Percentiles rank a stretch among this genome's conserved stretches.
phyloP scores from a whole-genome alignment of 352 stramenopile species.

The Pythium vanterpoolii region DNA sequence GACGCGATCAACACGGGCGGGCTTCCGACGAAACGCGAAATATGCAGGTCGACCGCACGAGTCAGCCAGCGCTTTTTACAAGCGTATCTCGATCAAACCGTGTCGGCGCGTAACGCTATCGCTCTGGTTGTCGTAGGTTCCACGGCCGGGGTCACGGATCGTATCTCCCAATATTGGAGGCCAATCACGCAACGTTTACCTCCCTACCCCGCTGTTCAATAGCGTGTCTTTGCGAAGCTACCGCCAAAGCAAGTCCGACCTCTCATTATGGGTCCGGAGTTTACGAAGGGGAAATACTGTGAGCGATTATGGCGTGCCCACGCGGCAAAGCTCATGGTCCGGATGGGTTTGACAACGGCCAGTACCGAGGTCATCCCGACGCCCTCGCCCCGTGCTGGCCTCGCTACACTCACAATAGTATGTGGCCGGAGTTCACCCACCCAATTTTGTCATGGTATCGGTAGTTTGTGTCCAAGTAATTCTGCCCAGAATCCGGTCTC shows the following conservation, averaged over 20 bases:
- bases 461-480: constrained; percentile 4
- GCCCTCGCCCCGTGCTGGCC: background rate
- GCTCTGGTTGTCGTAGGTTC: background rate
- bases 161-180: background rate
- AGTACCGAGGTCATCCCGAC: constrained; percentile 4
- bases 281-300: background rate
- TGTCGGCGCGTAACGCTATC: background rate
- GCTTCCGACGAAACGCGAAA: background rate
- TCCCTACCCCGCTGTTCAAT: background rate
- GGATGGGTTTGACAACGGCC: constrained; percentile 10
- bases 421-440: background rate
- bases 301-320: background rate
- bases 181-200: background rate
- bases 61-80: background rate
- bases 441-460: background rate
- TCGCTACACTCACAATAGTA: background rate
- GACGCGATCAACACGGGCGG: background rate
- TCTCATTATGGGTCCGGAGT: background rate
- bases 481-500: background rate
- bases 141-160: background rate
- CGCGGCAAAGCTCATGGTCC: constrained; percentile 8
- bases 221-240: background rate
- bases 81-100: background rate
- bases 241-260: background rate
- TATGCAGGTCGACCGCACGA: background rate